Evolutionary conservation across 2,329 filamentous ascomycete species (phyloP), one percentile per base, ranked within the genome.

Genomic region (Bipolaris bicolor): DNA sequence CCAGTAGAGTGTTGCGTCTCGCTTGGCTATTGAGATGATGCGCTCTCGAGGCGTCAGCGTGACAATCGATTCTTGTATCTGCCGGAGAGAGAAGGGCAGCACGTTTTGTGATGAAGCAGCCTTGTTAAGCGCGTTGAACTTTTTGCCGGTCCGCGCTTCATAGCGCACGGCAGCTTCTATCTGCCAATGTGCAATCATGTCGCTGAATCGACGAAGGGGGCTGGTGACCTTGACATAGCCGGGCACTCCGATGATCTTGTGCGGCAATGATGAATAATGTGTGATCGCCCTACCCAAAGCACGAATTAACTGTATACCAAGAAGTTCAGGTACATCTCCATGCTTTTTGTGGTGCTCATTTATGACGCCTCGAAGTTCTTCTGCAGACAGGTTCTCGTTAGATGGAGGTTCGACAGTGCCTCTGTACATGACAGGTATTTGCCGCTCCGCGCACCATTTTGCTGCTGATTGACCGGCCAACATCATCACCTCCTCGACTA

Each of bases 131-230:
- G 65, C 63, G 46, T 79, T 64, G 22, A 84, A 74, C n/a, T 67
- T 76, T 18, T 72, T 70, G 13, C 80, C 80, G 4, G 78, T 77
- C 29, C 73, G 66, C 10, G 81, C 78, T 72, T 88, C 86, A 59
- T 83, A 79, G 10, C 83, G 82, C 39, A 89, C 64, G 1, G 84
- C 85, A 6, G 85, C 83, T 76, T 88, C 85, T 45, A 88, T 86
- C 63, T 89, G 86, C 80, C 86, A 88, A 68, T 88, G 86, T 10
- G 80, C 76, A 44, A 88, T 78, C 68, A 88, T 80, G 70, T 89
- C 86, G 45, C 78, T 79, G 70, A 84, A 88, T 36, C 86, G 80
- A 49, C 86, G 82, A 20, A 89, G 77, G 1, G 86, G 86, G 65
- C 83, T 86, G 0, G 86, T 88, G 49, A 81, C 80, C 72, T 85